A percentile compares a stretch with the other conserved stretches of the same genome.
phyloP scores from a whole-genome alignment of 1,139 yeast genomes.

The Martiniozyma asiatica region DNA sequence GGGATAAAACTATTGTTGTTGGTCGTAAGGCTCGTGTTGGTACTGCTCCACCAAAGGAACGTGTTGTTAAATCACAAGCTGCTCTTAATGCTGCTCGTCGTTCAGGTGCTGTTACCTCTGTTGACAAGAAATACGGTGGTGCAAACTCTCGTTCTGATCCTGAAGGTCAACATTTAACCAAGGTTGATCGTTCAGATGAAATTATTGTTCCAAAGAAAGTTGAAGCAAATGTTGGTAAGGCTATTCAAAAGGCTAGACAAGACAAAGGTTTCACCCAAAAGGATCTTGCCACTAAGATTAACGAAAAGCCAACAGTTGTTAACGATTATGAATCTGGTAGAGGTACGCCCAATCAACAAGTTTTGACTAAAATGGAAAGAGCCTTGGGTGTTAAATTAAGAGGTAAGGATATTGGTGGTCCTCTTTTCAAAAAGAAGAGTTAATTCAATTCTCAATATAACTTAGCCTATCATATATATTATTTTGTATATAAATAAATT shows the following conservation, averaged over 20 bases:
- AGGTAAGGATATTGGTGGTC: conserved; percentile 92
- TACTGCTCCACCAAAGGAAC: conserved; percentile 69
- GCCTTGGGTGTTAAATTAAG: conserved; percentile 89
- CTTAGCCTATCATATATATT: background rate
- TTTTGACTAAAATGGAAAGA: conserved; percentile 85
- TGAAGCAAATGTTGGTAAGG: conserved; percentile 74
- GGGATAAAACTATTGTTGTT: conserved; percentile 83
- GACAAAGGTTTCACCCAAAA: conserved; percentile 87
- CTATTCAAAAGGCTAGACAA: conserved; percentile 76
- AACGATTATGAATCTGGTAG: conserved; percentile 97
- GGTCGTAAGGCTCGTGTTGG: conserved; percentile 83
- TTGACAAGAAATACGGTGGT: conserved; percentile 84
- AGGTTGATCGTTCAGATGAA: conserved; percentile 86
- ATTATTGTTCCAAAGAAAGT: conserved; percentile 88
- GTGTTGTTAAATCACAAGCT: conserved; percentile 66
- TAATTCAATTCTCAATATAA: conserved; percentile 1
- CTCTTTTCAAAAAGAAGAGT: conserved; percentile 59
- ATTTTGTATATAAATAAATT: background rate
- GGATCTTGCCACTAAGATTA: conserved; percentile 88
- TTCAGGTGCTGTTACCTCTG: conserved; percentile 75
- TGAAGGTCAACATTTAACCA: conserved; percentile 92
- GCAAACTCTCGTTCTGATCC: conserved; percentile 56
- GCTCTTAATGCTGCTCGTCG: conserved; percentile 91
- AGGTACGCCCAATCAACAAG: conserved; percentile 93
- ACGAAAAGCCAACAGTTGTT: conserved; percentile 90